Conservation (phyloP, 441 rosid genomes). For the Croton setiger region DNA sequence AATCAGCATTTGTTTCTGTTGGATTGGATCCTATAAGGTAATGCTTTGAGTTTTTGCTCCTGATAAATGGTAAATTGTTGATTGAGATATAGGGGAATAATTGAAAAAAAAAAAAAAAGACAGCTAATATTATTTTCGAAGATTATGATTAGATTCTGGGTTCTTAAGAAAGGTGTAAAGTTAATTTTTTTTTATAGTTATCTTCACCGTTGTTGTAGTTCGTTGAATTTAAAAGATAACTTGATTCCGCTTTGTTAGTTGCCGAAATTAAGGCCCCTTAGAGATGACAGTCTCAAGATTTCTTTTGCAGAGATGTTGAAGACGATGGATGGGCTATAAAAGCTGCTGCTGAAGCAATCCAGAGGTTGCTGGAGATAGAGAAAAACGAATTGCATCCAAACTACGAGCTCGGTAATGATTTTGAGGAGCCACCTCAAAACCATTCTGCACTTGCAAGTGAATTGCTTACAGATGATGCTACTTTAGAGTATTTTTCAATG, state of each 20-base stretch:
- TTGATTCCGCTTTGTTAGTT: neutral
- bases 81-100: neutral
- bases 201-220: neutral
- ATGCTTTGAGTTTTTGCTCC: slow-evolving; percentile 12
- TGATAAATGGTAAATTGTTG: neutral
- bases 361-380: slow-evolving; percentile 38
- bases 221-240: too few species aligned
- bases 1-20: slow-evolving; percentile 38
- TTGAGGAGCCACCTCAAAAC: slow-evolving; percentile 20
- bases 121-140: neutral
- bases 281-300: neutral
- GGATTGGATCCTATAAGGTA: slow-evolving; percentile 53
- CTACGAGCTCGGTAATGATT: slow-evolving; percentile 8
- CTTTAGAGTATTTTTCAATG: slow-evolving; percentile 17
- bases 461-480: slow-evolving; percentile 17
- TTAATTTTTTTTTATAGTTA: too few species aligned
- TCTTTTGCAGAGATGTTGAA: slow-evolving; percentile 32
- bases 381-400: slow-evolving; percentile 18
- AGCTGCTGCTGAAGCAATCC: slow-evolving; percentile 42
- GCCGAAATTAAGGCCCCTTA: neutral
- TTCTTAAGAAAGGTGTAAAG: neutral
- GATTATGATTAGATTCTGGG: neutral
- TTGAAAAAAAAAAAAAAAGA: neutral
- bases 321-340: slow-evolving; percentile 34
- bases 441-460: slow-evolving; percentile 27